phyloP scores from a whole-genome alignment of 345 rosid species.

The Eucalyptus erythrocorys region DNA sequence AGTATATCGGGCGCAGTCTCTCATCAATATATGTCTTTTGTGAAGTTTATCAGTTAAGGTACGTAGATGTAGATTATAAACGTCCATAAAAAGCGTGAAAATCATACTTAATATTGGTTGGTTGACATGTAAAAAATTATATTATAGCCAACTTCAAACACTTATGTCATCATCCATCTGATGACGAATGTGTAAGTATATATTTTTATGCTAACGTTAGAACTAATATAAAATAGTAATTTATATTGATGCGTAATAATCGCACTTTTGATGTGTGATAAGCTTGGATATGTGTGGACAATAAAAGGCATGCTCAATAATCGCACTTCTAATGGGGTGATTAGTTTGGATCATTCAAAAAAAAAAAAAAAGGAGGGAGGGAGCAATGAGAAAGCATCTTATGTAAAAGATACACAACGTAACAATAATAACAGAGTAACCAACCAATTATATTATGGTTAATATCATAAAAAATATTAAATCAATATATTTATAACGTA shows the following conservation, averaged over 20 bases:
- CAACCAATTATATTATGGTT: fast-evolving
- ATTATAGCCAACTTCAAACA: background rate
- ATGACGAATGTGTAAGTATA: background rate
- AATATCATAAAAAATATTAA: too few species aligned
- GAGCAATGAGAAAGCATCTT: background rate
- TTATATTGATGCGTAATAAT: fast-evolving
- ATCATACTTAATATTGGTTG: background rate
- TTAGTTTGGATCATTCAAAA: background rate
- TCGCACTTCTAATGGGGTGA: background rate
- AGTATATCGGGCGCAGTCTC: background rate
- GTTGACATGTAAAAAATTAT: background rate
- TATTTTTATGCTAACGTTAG: fast-evolving
- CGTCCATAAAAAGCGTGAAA: background rate
- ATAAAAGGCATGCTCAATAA: background rate
- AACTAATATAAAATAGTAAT: background rate
- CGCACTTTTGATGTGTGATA: too few species aligned
- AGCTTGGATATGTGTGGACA: fast-evolving
- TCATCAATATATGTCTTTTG: background rate
- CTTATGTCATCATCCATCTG: fast-evolving
- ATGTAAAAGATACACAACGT: fast-evolving
- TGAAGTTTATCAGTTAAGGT: fast-evolving
- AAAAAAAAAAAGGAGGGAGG: fast-evolving
- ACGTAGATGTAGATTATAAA: fast-evolving
- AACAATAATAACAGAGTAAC: too few species aligned
- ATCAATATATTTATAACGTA: fast-evolving